Evolutionary conservation across 148 eudicot genomes (phyloP).

Genomic region (Linanthus parryae): DNA sequence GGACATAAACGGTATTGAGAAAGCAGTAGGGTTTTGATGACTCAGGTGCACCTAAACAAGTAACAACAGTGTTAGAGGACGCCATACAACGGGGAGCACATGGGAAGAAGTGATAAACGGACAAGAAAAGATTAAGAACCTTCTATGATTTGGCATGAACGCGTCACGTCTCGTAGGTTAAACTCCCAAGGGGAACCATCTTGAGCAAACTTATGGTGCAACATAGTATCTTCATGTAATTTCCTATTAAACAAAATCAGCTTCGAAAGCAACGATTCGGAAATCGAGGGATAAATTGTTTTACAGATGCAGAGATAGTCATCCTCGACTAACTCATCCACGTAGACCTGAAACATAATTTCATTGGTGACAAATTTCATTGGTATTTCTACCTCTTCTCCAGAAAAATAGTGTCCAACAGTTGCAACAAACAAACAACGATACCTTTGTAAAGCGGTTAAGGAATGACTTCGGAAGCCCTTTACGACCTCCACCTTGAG

Average conservation of each 20-base stretch:
- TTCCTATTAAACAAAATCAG: constrained; percentile 68
- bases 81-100: not conserved
- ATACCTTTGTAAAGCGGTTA: constrained; percentile 86
- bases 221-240: constrained; percentile 84
- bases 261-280: constrained; percentile 36
- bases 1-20: constrained; percentile 72
- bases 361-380: too few relatives aligned
- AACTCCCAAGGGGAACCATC: constrained; percentile 99
- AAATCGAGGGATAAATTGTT: constrained; percentile 59
- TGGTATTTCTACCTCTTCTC: not conserved
- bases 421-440: constrained; percentile 7
- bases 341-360: constrained; percentile 65
- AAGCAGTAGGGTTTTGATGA: constrained; percentile 52
- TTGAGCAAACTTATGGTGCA: constrained; percentile 65
- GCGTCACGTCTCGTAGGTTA: constrained; percentile 85
- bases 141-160: constrained; percentile 85
- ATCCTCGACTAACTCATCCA: constrained; percentile 79
- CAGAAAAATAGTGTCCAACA: not conserved
- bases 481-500: constrained; percentile 97
- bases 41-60: constrained; percentile 47
- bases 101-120: not conserved
- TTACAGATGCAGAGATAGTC: constrained; percentile 75
- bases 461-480: constrained; percentile 98
- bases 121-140: constrained; percentile 26
- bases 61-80: constrained; percentile 4